Conservation (phyloP, 2,329 filamentous ascomycete species). For the Remersonia thermophila region DNA sequence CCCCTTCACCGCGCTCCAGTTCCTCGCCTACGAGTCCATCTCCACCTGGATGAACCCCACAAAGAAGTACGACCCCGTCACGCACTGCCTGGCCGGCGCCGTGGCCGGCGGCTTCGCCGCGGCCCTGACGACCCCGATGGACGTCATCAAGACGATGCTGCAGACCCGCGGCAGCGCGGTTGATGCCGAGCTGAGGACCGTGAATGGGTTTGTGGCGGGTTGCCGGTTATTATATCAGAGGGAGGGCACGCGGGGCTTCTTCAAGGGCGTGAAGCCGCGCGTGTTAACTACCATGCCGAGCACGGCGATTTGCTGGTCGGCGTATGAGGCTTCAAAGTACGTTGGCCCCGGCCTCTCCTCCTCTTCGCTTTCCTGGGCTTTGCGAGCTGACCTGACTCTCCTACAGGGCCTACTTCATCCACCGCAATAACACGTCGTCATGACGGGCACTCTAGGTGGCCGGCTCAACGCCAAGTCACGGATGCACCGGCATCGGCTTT, state of each 20-base stretch:
- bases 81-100: constrained; percentile 85
- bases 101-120: constrained; percentile 88
- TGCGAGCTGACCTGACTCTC: not conserved
- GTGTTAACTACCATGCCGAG: constrained; percentile 96
- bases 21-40: constrained; percentile 93
- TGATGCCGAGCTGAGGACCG: constrained; percentile 71
- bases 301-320: constrained; percentile 97
- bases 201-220: constrained; percentile 69
- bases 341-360: not conserved
- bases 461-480: not conserved
- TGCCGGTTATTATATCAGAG: constrained; percentile 70
- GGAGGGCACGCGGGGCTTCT: constrained; percentile 78
- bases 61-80: constrained; percentile 80
- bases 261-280: constrained; percentile 81
- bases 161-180: constrained; percentile 77
- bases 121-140: constrained; percentile 86
- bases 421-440: constrained; percentile 30
- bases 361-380: not conserved
- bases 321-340: constrained; percentile 54
- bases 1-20: constrained; percentile 92
- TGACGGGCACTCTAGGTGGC: constrained; percentile 1
- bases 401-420: constrained; percentile 51
- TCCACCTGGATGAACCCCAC: constrained; percentile 85
- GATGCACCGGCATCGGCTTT: too few relatives aligned
- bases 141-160: constrained; percentile 95